Evolutionary conservation across 116 monocot species (phyloP).

Genomic region (Phalaenopsis hybrid): DNA sequence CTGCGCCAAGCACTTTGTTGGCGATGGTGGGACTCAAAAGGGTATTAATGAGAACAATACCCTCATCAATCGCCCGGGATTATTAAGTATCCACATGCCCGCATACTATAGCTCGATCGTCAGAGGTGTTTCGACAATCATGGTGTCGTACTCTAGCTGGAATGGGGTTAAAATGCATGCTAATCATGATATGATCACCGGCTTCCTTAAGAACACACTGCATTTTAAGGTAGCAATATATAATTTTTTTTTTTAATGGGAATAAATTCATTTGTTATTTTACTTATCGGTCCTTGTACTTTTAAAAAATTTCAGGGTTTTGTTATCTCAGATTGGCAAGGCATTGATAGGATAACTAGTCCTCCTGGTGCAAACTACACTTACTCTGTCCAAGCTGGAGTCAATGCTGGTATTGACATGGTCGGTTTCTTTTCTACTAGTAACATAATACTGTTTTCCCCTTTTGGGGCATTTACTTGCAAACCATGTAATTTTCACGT

Average conservation of each 20-base stretch:
- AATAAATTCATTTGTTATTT: neutral
- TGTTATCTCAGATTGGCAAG: constrained; percentile 44
- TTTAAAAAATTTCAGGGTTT: constrained; percentile 20
- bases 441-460: neutral
- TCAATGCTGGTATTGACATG: constrained; percentile 37
- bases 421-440: constrained; percentile 11
- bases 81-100: constrained; percentile 35
- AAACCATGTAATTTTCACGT: too few species aligned
- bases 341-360: constrained; percentile 38
- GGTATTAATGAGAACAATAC: constrained; percentile 44
- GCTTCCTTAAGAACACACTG: constrained; percentile 31
- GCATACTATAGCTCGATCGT: constrained; percentile 22
- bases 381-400: constrained; percentile 22
- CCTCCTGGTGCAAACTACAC: constrained; percentile 33
- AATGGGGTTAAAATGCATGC: constrained; percentile 47
- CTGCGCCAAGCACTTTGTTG: constrained; percentile 40
- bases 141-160: constrained; percentile 42
- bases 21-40: constrained; percentile 28
- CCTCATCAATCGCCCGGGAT: constrained; percentile 13
- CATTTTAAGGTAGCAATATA: constrained; percentile 13
- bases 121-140: constrained; percentile 32
- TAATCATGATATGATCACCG: constrained; percentile 17
- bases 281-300: neutral
- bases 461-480: too few species aligned
- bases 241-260: neutral